Percentiles rank a stretch among this genome's conserved stretches.
Evolutionary conservation across 2,329 filamentous ascomycete species (phyloP).

Genomic region (Fusarium sp.): DNA sequence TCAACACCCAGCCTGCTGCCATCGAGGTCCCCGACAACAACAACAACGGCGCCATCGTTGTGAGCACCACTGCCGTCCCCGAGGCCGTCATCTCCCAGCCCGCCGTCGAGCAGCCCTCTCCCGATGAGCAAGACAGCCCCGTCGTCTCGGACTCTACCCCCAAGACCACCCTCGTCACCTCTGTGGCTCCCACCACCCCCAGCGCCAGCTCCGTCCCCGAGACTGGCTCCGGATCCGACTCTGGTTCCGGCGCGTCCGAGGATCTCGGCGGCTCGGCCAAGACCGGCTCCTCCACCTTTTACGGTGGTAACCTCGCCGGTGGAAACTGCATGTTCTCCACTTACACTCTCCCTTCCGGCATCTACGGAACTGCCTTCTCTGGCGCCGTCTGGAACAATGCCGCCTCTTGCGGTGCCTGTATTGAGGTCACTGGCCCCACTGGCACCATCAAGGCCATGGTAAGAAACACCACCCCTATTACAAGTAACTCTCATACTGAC

Average conservation of each 20-base stretch:
- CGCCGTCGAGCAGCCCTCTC: conserved; percentile 8
- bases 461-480: conserved; percentile 26
- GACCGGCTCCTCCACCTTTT: conserved; percentile 56
- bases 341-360: conserved; percentile 69
- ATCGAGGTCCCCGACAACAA: not conserved
- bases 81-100: conserved; percentile 6
- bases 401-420: conserved; percentile 70
- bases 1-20: conserved; percentile 4
- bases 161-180: conserved; percentile 26
- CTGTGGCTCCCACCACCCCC: conserved; percentile 9
- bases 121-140: conserved; percentile 1
- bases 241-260: conserved; percentile 4
- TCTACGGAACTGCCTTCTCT: conserved; percentile 73
- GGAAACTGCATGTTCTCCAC: conserved; percentile 73
- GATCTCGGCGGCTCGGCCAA: conserved; percentile 17
- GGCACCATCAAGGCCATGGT: conserved; percentile 75
- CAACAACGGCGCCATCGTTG: conserved; percentile 2
- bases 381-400: conserved; percentile 67
- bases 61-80: conserved; percentile 13
- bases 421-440: conserved; percentile 67
- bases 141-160: conserved; percentile 3
- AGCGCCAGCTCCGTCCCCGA: conserved; percentile 2
- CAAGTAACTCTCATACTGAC: not conserved
- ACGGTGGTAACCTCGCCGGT: conserved; percentile 67
- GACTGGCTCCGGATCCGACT: not conserved